Evolutionary conservation across 257 asterid species (phyloP).

Genomic region (Avicennia marina): DNA sequence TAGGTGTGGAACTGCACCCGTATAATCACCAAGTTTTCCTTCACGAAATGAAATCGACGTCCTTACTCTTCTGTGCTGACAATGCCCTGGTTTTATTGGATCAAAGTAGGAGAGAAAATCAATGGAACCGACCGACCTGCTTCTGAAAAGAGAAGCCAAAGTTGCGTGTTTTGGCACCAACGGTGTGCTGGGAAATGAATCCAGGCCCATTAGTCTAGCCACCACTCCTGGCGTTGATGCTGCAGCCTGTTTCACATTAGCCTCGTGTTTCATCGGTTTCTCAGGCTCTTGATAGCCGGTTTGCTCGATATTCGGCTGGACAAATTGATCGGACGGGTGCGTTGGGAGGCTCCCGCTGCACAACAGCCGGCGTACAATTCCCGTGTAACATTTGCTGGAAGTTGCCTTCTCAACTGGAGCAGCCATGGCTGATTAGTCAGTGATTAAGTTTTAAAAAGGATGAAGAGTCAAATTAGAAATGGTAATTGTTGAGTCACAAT

Average conservation of each 20-base stretch:
- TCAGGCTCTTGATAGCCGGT: neutral
- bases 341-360: slow-evolving; percentile 49
- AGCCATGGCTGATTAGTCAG: too few relatives aligned
- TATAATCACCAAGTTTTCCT: slow-evolving; percentile 6
- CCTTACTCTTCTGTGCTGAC: slow-evolving; percentile 42
- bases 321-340: slow-evolving; percentile 41
- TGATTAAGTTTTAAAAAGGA: too few relatives aligned
- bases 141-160: slow-evolving; percentile 43
- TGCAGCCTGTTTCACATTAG: slow-evolving; percentile 1
- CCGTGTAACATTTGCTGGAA: too few relatives aligned
- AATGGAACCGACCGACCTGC: slow-evolving; percentile 48
- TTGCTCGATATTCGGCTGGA: neutral
- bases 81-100: slow-evolving; percentile 6
- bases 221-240: slow-evolving; percentile 44
- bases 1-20: neutral
- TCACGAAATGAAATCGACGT: slow-evolving; percentile 50
- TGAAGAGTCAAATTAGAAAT: too few relatives aligned
- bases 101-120: slow-evolving; percentile 42
- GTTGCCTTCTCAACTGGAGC: too few relatives aligned
- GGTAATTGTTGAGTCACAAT: too few relatives aligned
- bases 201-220: slow-evolving; percentile 64
- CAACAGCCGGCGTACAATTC: slow-evolving; percentile 27
- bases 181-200: slow-evolving; percentile 34
- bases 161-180: slow-evolving; percentile 8
- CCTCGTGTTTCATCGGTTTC: neutral